phyloP scores from a whole-genome alignment of 768 basidiomycete species.

The Pisolithus sp. region DNA sequence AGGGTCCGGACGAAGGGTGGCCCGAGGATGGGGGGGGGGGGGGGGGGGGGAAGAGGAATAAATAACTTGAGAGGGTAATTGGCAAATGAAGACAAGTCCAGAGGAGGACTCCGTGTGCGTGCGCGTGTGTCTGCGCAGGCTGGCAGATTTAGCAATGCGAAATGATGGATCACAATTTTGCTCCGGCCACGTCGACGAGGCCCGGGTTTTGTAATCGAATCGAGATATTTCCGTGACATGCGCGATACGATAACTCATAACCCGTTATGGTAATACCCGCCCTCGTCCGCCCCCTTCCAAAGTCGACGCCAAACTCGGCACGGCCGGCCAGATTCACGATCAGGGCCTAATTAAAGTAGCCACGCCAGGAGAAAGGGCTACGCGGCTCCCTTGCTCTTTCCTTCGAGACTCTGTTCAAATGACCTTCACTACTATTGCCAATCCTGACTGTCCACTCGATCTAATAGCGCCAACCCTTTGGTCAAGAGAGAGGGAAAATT shows the following conservation, averaged over 20 bases:
- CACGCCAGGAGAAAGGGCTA: too few species aligned
- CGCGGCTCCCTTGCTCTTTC: too few species aligned
- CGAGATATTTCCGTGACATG: constrained; percentile 23
- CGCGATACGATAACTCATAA: constrained; percentile 1
- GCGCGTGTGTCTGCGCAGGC: not conserved
- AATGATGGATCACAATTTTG: constrained; percentile 16
- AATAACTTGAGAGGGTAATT: constrained; percentile 16
- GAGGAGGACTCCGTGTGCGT: constrained; percentile 12
- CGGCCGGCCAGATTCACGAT: constrained; percentile 43
- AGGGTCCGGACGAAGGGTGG: constrained; percentile 8
- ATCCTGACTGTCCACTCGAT: too few species aligned
- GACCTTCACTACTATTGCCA: too few species aligned
- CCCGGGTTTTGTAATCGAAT: constrained; percentile 20
- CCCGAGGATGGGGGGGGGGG: not conserved
- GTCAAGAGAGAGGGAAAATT: too few species aligned
- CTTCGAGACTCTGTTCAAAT: too few species aligned
- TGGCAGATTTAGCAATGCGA: constrained; percentile 25
- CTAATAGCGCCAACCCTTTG: too few species aligned
- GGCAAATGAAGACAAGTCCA: constrained; percentile 16
- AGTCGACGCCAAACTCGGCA: constrained; percentile 32
- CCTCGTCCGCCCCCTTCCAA: constrained; percentile 24
- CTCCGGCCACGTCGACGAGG: constrained; percentile 32
- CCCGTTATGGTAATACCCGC: constrained; percentile 38
- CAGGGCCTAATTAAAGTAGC: too few species aligned
- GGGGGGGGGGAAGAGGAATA: constrained; percentile 11